Base-by-base conservation (phyloP, 1,284 basidiomycete genomes). In the Caloboletus inedulis region DNA sequence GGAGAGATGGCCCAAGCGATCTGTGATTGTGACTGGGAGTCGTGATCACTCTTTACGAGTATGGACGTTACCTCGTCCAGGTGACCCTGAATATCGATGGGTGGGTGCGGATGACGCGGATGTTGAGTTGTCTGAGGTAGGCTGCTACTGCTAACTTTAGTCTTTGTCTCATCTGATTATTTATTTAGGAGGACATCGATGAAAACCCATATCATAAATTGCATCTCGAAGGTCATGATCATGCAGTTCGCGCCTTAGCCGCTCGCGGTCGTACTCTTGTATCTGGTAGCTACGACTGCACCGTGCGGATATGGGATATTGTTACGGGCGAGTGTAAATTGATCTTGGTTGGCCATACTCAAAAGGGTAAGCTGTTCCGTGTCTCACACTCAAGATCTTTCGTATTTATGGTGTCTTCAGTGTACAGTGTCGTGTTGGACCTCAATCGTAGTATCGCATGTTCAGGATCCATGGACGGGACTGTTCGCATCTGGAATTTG, bases 401-500 rank as follows among this genome's bases (percentile, higher is more conserved):
- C 37, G 35, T 55, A 41, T 47, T 53, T 4, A 54, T 52, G 54
- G 9, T 30, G 30, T 41, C 7, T 29, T 21, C 66, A 94, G 93
- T 95, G 9, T 95, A 95, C 73, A 92, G 89, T 64, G 90, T 95
- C 54, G 88, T 95, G 33, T 81, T 95, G 51, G 91, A 97, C 72
- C 79, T 86, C 52, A 75, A 79, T 43, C 88, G 94, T 18, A 85
- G 91, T 56, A 88, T 93, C 64, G 92, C 91, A 31, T 92, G 90
- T 57, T 97, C 94, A 1, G 94, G 94, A 6, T 97, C 94, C 1
- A 95, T 97, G 93, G 94, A 97, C 69, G 89, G 92, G 49, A 94
- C 92, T 3, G 94, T 97, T 59, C 89, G 91, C 49, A 84, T 98
- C 33, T 98, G 94, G 94, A 89, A 90, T 61, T 74, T 94, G 29